Evolutionary conservation across 2,329 filamentous ascomycete species (phyloP).

Genomic region (Remersonia thermophila): DNA sequence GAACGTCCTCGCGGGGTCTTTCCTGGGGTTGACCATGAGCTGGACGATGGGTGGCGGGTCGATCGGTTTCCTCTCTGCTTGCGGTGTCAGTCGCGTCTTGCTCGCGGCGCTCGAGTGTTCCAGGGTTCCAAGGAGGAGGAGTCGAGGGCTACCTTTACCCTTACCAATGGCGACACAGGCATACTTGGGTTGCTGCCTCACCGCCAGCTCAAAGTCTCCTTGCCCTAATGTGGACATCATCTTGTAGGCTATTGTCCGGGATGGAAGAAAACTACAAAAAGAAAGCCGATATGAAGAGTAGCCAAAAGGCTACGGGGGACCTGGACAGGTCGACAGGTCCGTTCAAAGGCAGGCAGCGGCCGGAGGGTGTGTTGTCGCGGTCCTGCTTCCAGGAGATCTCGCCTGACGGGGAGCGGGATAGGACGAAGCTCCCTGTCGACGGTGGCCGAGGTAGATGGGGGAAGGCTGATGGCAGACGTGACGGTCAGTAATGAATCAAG

Average conservation of each 20-base stretch:
- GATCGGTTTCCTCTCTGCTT: conserved; percentile 68
- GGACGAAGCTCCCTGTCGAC: too few relatives aligned
- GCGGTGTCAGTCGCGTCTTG: too few relatives aligned
- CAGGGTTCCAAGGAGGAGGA: too few relatives aligned
- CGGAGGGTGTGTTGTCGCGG: too few relatives aligned
- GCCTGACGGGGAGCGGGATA: too few relatives aligned
- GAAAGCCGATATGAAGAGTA: too few relatives aligned
- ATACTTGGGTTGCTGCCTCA: conserved; percentile 56
- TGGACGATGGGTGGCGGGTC: conserved; percentile 80
- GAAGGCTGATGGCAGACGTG: neutral
- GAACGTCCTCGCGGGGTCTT: conserved; percentile 35
- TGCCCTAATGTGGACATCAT: conserved; percentile 9
- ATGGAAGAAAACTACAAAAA: too few relatives aligned
- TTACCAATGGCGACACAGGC: conserved; percentile 59
- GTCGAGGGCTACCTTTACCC: conserved; percentile 49
- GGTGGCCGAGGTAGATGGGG: neutral
- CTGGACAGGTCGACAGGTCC: neutral
- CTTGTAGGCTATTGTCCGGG: neutral
- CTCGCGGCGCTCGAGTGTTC: neutral
- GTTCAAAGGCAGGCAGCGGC: neutral
- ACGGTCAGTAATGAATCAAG: neutral
- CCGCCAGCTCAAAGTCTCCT: conserved; percentile 21
- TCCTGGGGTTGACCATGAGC: conserved; percentile 39
- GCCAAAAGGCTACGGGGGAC: neutral
- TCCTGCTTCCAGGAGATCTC: too few relatives aligned